Percentiles rank a stretch among this genome's conserved stretches.
Evolutionary conservation across 2,329 filamentous ascomycete species (phyloP).

Genomic region (Trichoderma sp.): DNA sequence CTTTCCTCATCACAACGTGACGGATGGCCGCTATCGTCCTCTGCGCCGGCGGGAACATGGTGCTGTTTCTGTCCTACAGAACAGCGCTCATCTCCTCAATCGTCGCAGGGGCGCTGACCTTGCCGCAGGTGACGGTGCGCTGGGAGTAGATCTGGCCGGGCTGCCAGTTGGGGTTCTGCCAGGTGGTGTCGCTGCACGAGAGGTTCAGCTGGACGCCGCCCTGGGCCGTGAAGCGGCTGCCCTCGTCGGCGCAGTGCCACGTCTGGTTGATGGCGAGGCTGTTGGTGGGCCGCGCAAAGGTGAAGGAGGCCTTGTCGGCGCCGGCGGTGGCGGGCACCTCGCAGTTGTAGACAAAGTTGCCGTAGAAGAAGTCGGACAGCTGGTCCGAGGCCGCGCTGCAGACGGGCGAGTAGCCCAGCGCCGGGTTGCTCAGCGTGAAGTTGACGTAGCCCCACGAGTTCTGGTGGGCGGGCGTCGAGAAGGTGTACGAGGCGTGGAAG

Average conservation of each 20-base stretch:
- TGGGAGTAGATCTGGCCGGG: slow-evolving; percentile 38
- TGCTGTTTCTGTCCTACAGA: slow-evolving; percentile 28
- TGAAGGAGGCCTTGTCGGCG: slow-evolving; percentile 42
- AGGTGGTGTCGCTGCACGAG: slow-evolving; percentile 33
- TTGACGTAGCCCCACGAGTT: slow-evolving; percentile 49
- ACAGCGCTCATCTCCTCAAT: slow-evolving; percentile 34
- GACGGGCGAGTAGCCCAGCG: slow-evolving; percentile 38
- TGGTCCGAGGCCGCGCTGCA: slow-evolving; percentile 47
- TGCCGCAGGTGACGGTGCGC: slow-evolving; percentile 34
- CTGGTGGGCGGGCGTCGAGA: slow-evolving; percentile 55
- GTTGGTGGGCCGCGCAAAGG: slow-evolving; percentile 42
- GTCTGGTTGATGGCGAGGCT: slow-evolving; percentile 50
- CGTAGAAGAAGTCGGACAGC: slow-evolving; percentile 54
- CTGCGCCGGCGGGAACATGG: not conserved
- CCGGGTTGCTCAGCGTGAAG: slow-evolving; percentile 54
- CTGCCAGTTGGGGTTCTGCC: slow-evolving; percentile 38
- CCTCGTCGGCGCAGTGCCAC: slow-evolving; percentile 50
- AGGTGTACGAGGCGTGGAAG: slow-evolving; percentile 52
- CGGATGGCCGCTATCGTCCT: not conserved
- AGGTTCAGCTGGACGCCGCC: slow-evolving; percentile 35
- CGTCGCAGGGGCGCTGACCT: slow-evolving; percentile 31
- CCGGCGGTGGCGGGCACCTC: slow-evolving; percentile 32
- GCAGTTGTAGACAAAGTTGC: slow-evolving; percentile 49
- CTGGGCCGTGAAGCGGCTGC: slow-evolving; percentile 35
- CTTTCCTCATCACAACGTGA: not conserved